A percentile compares a stretch with the other conserved stretches of the same genome.
Evolutionary conservation across 2,329 filamentous ascomycete species (phyloP).

Genomic region (Hortaea werneckii): DNA sequence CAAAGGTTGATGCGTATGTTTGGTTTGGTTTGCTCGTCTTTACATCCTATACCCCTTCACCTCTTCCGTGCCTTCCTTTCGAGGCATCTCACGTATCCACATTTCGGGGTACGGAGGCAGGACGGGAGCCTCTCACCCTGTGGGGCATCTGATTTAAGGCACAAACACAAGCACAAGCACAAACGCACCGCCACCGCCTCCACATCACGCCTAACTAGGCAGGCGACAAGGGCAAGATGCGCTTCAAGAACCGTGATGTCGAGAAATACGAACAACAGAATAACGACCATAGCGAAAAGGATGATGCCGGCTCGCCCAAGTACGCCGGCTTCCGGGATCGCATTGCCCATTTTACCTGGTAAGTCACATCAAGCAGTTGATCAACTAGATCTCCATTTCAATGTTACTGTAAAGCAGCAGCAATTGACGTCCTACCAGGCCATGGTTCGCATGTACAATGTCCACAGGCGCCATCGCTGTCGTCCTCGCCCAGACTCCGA

Average conservation of each 20-base stretch:
- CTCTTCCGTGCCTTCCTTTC: too few species aligned
- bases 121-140: too few species aligned
- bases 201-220: too few species aligned
- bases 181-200: too few species aligned
- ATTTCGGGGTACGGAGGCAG: too few species aligned
- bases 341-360: slow-evolving; percentile 1
- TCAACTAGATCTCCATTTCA: neutral
- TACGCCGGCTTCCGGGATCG: neutral
- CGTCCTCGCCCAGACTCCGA: slow-evolving; percentile 53
- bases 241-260: neutral
- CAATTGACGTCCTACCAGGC: slow-evolving; percentile 30
- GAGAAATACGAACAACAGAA: neutral
- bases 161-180: too few species aligned
- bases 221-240: neutral
- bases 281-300: neutral
- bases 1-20: too few species aligned
- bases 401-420: too few species aligned
- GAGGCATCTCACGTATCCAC: too few species aligned
- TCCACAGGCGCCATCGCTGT: slow-evolving; percentile 60
- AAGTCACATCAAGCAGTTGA: neutral
- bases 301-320: neutral
- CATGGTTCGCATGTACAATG: slow-evolving; percentile 68
- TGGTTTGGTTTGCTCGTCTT: too few species aligned
- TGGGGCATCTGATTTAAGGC: too few species aligned
- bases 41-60: too few species aligned